Evolutionary conservation across 805 yeast genomes (phyloP), one percentile per base, ranked within the genome.

Genomic region (Metschnikowia rubicola): DNA sequence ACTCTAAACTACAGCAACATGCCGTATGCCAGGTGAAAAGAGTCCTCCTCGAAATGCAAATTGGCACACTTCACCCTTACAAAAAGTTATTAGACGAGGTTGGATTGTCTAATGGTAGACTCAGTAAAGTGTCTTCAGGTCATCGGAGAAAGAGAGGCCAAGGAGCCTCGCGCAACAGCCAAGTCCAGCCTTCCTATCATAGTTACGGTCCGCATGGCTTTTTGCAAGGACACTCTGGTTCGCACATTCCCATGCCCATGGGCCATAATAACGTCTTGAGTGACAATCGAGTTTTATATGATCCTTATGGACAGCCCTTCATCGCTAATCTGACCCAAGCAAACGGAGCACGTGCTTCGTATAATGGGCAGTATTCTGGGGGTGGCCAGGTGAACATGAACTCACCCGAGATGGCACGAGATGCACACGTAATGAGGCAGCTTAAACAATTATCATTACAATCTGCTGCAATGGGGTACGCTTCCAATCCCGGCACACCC

Each of bases 61-160:
- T 84, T 34, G 57, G 71, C 38, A 70, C 77, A 29, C 71, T 67
- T 43, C 96, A 87, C 62, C 87, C 86, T 32, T 88, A 88, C 66
- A 87, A 88, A 61, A 81, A 96, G 54, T 72, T 94, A 47, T 79
- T 91, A 77, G 98, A 92, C 56, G 98, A 92, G 65, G 92, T 90
- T 52, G 97, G 97, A 3, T 70, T 91, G 35, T 63, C 73, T 9
- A 64, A 62, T 46, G 62, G 63, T 39, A 57, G 73, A 41, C 52
- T 69, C 37, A 62, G 62, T 41, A 55, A 72, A 39, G 53, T 65
- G 10, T 28, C 56, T 3, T 58, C 66, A 4, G 58, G 60, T 10
- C 56, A 55, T 43, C 60, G 68, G 35, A 60, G 64, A 44, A 65
- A 61, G 51, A 56, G 57, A 31, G 35, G 49, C 21, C 17, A 38